Conservation (phyloP, 2,329 filamentous ascomycete genomes). For the Phyllosticta capitalensis region DNA sequence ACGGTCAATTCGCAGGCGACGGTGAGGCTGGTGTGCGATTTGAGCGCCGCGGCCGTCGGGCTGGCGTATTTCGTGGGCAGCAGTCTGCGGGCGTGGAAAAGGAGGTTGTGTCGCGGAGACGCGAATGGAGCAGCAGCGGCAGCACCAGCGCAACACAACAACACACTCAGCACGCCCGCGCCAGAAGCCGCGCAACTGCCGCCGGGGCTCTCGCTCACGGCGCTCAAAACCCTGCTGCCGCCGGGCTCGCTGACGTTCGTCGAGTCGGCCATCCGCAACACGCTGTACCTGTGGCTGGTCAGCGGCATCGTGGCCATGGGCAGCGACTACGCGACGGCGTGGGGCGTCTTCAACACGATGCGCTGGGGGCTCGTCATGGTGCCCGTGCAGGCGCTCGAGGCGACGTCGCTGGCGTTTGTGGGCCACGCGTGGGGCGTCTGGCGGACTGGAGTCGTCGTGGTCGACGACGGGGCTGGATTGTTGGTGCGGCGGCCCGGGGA, state of each 20-base stretch:
- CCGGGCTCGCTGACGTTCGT: slow-evolving; percentile 52
- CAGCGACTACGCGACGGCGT: slow-evolving; percentile 58
- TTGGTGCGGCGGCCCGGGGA: not conserved
- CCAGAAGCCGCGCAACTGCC: not conserved
- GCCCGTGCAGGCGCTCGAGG: slow-evolving; percentile 57
- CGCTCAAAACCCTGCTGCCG: slow-evolving; percentile 42
- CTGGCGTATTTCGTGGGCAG: slow-evolving; percentile 46
- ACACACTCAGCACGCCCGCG: no score
- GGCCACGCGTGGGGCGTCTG: slow-evolving; percentile 56
- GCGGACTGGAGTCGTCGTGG: slow-evolving; percentile 28
- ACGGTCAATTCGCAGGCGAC: slow-evolving; percentile 56
- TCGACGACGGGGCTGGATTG: slow-evolving; percentile 6
- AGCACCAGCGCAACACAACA: slow-evolving; percentile 23
- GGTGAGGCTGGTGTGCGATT: slow-evolving; percentile 53
- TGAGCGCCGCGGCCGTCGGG: slow-evolving; percentile 46
- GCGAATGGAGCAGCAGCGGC: not conserved
- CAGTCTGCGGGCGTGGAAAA: not conserved
- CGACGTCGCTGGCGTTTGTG: slow-evolving; percentile 54
- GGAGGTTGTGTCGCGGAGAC: not conserved
- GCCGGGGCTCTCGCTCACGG: slow-evolving; percentile 23
- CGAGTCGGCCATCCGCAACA: slow-evolving; percentile 59
- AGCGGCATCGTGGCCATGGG: slow-evolving; percentile 55
- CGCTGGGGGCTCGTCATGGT: slow-evolving; percentile 69
- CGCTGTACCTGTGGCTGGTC: slow-evolving; percentile 62
- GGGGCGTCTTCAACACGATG: slow-evolving; percentile 66